Evolutionary conservation across 2,329 filamentous ascomycete species (phyloP), one percentile per base, ranked within the genome.

Genomic region (Sporothrix variecibatus): DNA sequence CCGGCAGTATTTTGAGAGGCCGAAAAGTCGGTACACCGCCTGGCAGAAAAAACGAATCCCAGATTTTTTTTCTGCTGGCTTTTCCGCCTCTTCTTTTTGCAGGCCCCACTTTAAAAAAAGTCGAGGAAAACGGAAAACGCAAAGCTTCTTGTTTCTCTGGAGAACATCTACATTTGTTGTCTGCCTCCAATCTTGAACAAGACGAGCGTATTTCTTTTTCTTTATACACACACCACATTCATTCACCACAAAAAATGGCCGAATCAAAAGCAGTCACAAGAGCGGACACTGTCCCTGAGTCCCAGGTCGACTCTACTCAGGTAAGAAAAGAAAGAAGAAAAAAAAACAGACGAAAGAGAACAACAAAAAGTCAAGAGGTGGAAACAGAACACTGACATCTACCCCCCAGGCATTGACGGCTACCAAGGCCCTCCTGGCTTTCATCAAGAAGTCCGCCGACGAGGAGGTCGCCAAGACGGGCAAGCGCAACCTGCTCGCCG

Each of bases 351-450:
- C n/a, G 17, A 58, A 28, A 15, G 34, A 46, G 20, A 43, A 51
- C 28, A 31, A 40, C 20, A 4, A 31, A 3, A 11, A 64, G 43
- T 23, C 49, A 43, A n/a, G n/a, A n/a, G n/a, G n/a, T n/a, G n/a
- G 31, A 20, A 15, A 40, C 28, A 1, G 26, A 40, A 56, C 11
- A 4, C 15, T 56, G 17, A 38, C n/a, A n/a, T 20, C 15, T 12
- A 2, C 20, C 8, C 20, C 11, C 20, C 72, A 91, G 88, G 87
- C 86, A 43, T 81, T 91, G 75, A 91, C 90, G 80, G 90, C 90
- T 49, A 89, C 89, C 76, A 89, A 87, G 80, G 89, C 90, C 40
- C 86, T 92, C 26, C 82, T 92, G 74, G 84, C 85, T 64, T 88
- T 91, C 81, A 89, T 92, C 81, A 87, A 89, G 79, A 88, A 87